Evolutionary conservation across 2,329 filamentous ascomycete genomes (phyloP).

Genomic region (Xylaria multiplex): DNA sequence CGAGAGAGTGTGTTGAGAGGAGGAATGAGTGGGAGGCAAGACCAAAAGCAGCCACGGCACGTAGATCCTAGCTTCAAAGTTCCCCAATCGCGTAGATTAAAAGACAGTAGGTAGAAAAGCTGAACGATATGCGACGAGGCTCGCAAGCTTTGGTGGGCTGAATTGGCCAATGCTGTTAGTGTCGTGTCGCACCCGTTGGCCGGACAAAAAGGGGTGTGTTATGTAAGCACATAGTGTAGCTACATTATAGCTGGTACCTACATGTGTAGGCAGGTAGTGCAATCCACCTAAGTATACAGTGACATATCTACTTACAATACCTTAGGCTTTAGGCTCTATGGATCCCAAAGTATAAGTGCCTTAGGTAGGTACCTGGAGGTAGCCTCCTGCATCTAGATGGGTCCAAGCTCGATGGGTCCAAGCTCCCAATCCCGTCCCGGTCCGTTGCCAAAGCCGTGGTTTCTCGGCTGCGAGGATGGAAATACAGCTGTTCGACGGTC

Average conservation of each 20-base stretch:
- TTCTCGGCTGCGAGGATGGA: no score
- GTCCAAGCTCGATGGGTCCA: constrained; percentile 21
- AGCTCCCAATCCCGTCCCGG: background rate
- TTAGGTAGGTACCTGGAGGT: background rate
- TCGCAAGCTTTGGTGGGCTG: constrained; percentile 20
- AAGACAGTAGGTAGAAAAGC: background rate
- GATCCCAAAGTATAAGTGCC: no score
- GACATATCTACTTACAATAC: no score
- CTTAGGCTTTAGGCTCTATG: no score
- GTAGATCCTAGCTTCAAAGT: background rate
- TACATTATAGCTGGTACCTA: no score
- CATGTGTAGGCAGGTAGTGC: no score
- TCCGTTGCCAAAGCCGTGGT: background rate
- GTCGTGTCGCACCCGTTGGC: constrained; percentile 29
- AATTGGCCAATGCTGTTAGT: constrained; percentile 27
- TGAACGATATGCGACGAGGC: constrained; percentile 22
- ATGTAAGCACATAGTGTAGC: no score
- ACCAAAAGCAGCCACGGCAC: background rate
- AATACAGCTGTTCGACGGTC: background rate
- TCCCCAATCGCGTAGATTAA: background rate
- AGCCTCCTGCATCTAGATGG: constrained; percentile 8
- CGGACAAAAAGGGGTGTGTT: constrained; percentile 33
- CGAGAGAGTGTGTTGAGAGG: background rate
- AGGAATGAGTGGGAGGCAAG: background rate
- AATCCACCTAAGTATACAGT: no score